Evolutionary conservation across 2,329 filamentous ascomycete genomes (phyloP).

Genomic region (Cyclaneusma minus): DNA sequence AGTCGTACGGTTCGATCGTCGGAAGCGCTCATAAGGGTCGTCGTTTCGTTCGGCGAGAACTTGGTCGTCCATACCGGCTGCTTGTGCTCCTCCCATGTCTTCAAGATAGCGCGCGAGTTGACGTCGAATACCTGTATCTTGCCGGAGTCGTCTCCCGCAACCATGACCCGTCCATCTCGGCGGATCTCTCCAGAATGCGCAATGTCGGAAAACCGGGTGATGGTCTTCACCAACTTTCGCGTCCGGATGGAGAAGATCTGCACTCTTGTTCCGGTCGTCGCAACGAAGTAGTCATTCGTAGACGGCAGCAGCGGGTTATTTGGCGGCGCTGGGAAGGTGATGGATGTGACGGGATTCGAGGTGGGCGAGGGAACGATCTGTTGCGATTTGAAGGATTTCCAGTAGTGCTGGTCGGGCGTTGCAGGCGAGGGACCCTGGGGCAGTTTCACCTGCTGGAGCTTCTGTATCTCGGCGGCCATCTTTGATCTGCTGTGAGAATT

Average conservation of each 20-base stretch:
- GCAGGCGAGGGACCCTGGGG: slow-evolving; percentile 67
- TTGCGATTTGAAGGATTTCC: slow-evolving; percentile 87
- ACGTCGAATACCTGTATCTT: slow-evolving; percentile 93
- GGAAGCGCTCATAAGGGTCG: slow-evolving; percentile 72
- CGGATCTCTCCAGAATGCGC: slow-evolving; percentile 82
- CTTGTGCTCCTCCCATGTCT: slow-evolving; percentile 89
- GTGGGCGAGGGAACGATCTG: slow-evolving; percentile 82
- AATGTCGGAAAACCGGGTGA: slow-evolving; percentile 83
- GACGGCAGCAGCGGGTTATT: slow-evolving; percentile 23
- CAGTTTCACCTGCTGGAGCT: slow-evolving; percentile 68
- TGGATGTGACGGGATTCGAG: slow-evolving; percentile 78
- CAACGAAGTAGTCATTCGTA: slow-evolving; percentile 64
- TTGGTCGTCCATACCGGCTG: slow-evolving; percentile 85
- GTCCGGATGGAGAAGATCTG: slow-evolving; percentile 90
- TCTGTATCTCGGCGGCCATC: no score
- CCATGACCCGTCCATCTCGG: slow-evolving; percentile 73
- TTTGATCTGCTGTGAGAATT: no score
- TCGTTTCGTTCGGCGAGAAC: slow-evolving; percentile 83
- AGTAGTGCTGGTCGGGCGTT: slow-evolving; percentile 89
- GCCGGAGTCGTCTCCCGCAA: slow-evolving; percentile 83
- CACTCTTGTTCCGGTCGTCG: slow-evolving; percentile 85
- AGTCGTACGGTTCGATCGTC: slow-evolving; percentile 87
- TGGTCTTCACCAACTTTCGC: slow-evolving; percentile 82
- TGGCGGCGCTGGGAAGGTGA: slow-evolving; percentile 50
- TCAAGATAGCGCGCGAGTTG: slow-evolving; percentile 74